These are phyloP conservation scores for Saccharum spontaneum DNA, from an alignment of 176 grass and related monocot species.

Conservation along the genomic window DNA sequence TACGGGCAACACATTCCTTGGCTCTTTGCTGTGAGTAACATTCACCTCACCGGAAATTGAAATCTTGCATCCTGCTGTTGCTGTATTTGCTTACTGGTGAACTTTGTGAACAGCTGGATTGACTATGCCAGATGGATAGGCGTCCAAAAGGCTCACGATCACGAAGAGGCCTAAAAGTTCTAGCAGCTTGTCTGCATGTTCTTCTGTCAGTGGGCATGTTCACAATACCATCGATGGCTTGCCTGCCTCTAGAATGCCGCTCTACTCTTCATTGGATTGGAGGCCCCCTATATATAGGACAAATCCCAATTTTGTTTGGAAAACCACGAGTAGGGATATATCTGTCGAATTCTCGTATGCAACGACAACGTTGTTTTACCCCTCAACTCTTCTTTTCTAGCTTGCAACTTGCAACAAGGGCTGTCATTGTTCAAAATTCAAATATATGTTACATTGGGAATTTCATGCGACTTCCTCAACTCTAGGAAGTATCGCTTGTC, in stretches of 20 bases:
- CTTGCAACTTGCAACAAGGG: conserved; percentile 21
- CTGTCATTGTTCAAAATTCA: not conserved
- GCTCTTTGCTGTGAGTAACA: conserved; percentile 73
- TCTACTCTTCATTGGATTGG: not conserved
- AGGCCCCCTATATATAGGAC: not conserved
- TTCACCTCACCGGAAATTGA: not conserved
- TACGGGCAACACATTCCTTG: conserved; percentile 84
- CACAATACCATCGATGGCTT: not conserved
- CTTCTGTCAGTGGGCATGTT: not conserved
- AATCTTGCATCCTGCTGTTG: not conserved
- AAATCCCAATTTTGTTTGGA: not conserved
- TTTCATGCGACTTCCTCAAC: not conserved
- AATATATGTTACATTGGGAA: not conserved
- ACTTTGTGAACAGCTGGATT: conserved; percentile 63
- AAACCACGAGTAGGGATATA: not conserved
- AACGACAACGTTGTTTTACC: not conserved
- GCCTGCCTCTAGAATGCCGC: not conserved
- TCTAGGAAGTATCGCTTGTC: not conserved
- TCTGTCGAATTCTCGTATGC: conserved; percentile 30
- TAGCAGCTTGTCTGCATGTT: not conserved
- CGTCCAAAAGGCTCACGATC: conserved; percentile 50
- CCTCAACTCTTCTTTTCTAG: not conserved
- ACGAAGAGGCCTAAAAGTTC: conserved; percentile 40
- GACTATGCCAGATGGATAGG: conserved; percentile 79
- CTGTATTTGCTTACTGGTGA: not conserved